These are phyloP conservation scores for Durio zibethinus DNA, from an alignment of 345 rosid genomes.

Conservation along the genomic window DNA sequence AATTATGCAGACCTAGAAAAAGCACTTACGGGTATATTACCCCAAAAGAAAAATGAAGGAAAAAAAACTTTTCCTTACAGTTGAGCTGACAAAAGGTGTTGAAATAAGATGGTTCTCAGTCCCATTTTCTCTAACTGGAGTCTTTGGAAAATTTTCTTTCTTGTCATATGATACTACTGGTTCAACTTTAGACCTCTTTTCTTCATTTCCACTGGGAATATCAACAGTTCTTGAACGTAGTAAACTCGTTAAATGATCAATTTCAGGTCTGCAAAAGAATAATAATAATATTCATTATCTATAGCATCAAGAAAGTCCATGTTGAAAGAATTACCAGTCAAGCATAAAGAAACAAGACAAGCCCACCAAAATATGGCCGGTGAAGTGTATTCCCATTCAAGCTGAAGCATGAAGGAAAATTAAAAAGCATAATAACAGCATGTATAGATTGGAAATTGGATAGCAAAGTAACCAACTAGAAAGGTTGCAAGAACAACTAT, in stretches of 20 bases:
- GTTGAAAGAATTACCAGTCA: background rate
- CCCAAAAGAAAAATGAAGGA: background rate
- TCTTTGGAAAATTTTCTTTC: conserved; percentile 28
- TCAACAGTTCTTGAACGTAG: conserved; percentile 60
- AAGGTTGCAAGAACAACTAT: background rate
- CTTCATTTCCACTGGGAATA: conserved; percentile 34
- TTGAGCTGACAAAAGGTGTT: conserved; percentile 44
- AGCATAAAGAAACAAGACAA: background rate
- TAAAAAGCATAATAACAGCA: background rate
- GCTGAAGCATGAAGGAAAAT: conserved; percentile 1
- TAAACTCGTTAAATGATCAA: conserved; percentile 68
- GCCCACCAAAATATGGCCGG: background rate
- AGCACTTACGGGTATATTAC: background rate
- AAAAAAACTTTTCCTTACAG: conserved; percentile 36
- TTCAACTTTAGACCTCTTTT: conserved; percentile 41
- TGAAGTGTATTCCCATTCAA: conserved; percentile 1
- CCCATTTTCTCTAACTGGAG: conserved; percentile 39
- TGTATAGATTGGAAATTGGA: background rate
- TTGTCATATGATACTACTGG: conserved; percentile 26
- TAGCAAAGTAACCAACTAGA: background rate
- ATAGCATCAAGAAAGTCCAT: background rate
- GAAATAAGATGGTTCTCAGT: conserved; percentile 32
- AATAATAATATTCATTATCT: background rate
- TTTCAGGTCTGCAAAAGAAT: conserved; percentile 63
- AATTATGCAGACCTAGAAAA: background rate